phyloP scores from a whole-genome alignment of 352 stramenopile genomes.

The Pythium utonaiense region DNA sequence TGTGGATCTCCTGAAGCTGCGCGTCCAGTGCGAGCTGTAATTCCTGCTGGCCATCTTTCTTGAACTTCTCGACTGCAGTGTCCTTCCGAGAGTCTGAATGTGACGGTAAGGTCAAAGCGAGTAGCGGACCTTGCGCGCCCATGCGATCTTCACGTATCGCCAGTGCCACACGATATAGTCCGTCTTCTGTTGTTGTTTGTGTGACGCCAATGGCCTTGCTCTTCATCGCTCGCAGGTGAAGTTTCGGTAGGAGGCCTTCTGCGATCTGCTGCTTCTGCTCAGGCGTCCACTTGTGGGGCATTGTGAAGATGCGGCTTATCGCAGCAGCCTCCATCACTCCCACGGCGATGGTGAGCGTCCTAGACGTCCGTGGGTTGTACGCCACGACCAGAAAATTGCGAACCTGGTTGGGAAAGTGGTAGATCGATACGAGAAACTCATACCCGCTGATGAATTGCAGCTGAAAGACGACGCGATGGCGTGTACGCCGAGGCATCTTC shows the following conservation, averaged over 20 bases:
- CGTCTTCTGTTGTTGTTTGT: background rate
- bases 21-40: conserved; percentile 26
- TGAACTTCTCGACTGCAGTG: conserved; percentile 34
- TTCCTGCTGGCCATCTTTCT: conserved; percentile 27
- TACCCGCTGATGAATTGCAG: conserved; percentile 32
- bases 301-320: conserved; percentile 34
- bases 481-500: conserved; percentile 39
- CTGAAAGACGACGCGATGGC: conserved; percentile 46
- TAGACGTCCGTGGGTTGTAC: conserved; percentile 44
- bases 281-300: conserved; percentile 38
- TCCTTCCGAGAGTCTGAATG: conserved; percentile 20
- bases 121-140: conserved; percentile 17
- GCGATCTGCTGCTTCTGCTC: conserved; percentile 52
- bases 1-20: conserved; percentile 15
- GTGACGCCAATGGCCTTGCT: background rate
- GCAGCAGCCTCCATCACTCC: conserved; percentile 40
- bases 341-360: conserved; percentile 36
- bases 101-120: conserved; percentile 22
- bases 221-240: conserved; percentile 26
- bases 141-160: conserved; percentile 31
- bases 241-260: conserved; percentile 26
- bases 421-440: conserved; percentile 51
- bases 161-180: conserved; percentile 32
- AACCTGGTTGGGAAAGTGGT: conserved; percentile 53
- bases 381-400: conserved; percentile 50